A percentile compares a stretch with the other conserved stretches of the same genome.
Evolutionary conservation across 768 basidiomycete species (phyloP).

Genomic region (Pleurotus platypus): DNA sequence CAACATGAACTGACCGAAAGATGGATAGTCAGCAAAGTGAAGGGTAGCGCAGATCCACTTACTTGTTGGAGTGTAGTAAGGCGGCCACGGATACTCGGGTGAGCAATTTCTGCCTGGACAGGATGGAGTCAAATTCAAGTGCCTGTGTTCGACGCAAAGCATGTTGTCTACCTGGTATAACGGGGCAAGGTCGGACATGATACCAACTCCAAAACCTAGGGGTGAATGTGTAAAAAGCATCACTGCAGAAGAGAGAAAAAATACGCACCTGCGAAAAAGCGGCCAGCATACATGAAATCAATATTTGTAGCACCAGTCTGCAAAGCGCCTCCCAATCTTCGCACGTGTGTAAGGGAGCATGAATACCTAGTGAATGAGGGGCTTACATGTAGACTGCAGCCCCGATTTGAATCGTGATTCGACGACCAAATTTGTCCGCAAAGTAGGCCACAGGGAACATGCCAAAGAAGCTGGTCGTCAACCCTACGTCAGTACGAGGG

Average conservation of each 20-base stretch:
- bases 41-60: neutral
- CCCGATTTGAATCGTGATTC: slow-evolving; percentile 36
- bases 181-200: slow-evolving; percentile 46
- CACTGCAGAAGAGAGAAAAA: neutral
- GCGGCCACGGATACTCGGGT: slow-evolving; percentile 52
- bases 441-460: slow-evolving; percentile 40
- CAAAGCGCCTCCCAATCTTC: slow-evolving; percentile 38
- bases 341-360: neutral
- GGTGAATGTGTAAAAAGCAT: neutral
- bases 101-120: slow-evolving; percentile 47
- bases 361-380: neutral
- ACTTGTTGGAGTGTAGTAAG: slow-evolving; percentile 51
- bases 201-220: slow-evolving; percentile 37
- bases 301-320: slow-evolving; percentile 44
- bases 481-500: neutral
- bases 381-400: slow-evolving; percentile 35
- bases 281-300: slow-evolving; percentile 45
- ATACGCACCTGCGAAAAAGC: slow-evolving; percentile 43
- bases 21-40: neutral
- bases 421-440: slow-evolving; percentile 34
- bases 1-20: slow-evolving; percentile 36
- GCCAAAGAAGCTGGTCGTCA: slow-evolving; percentile 31
- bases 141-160: too few species aligned
- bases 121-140: neutral
- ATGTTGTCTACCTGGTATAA: slow-evolving; percentile 40